Evolutionary conservation across 345 rosid species (phyloP).

Genomic region (Sapria himalayana): DNA sequence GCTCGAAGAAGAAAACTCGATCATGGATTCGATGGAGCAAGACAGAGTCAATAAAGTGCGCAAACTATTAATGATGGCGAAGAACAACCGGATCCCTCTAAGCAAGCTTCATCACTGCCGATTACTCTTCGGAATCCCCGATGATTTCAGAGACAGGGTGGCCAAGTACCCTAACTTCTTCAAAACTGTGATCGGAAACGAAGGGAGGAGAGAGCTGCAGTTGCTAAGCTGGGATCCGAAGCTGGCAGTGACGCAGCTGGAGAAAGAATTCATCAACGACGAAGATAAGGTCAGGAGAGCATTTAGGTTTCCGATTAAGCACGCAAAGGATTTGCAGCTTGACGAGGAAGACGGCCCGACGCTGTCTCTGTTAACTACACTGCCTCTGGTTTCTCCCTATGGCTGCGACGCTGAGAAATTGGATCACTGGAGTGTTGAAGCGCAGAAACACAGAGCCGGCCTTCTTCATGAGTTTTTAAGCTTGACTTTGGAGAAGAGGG

Average conservation of each 20-base stretch:
- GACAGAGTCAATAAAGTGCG: slow-evolving; percentile 43
- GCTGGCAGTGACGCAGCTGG: slow-evolving; percentile 46
- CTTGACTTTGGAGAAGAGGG: slow-evolving; percentile 78
- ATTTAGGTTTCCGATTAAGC: slow-evolving; percentile 50
- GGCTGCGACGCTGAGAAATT: slow-evolving; percentile 41
- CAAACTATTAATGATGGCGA: slow-evolving; percentile 65
- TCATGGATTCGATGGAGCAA: slow-evolving; percentile 36
- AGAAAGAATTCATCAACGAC: slow-evolving; percentile 32
- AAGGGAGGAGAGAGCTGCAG: slow-evolving; percentile 53
- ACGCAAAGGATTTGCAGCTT: slow-evolving; percentile 46
- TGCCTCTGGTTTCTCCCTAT: slow-evolving; percentile 75
- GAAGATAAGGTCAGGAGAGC: slow-evolving; percentile 45
- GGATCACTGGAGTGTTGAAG: slow-evolving; percentile 62
- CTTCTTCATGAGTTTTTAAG: slow-evolving; percentile 68
- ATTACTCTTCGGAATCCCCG: slow-evolving; percentile 60
- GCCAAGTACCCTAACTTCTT: slow-evolving; percentile 49
- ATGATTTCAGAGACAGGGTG: slow-evolving; percentile 63
- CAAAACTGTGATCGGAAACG: slow-evolving; percentile 24
- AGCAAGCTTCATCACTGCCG: slow-evolving; percentile 62
- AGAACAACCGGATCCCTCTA: slow-evolving; percentile 39
- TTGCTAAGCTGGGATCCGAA: slow-evolving; percentile 53
- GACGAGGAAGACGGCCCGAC: slow-evolving; percentile 27
- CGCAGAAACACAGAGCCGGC: slow-evolving; percentile 79
- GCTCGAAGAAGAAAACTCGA: slow-evolving; percentile 32
- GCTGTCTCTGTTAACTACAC: slow-evolving; percentile 35